Evolutionary conservation across 495 filamentous ascomycete species (phyloP), one percentile per base, ranked within the genome.

Genomic region (Cercophora newfieldiana): DNA sequence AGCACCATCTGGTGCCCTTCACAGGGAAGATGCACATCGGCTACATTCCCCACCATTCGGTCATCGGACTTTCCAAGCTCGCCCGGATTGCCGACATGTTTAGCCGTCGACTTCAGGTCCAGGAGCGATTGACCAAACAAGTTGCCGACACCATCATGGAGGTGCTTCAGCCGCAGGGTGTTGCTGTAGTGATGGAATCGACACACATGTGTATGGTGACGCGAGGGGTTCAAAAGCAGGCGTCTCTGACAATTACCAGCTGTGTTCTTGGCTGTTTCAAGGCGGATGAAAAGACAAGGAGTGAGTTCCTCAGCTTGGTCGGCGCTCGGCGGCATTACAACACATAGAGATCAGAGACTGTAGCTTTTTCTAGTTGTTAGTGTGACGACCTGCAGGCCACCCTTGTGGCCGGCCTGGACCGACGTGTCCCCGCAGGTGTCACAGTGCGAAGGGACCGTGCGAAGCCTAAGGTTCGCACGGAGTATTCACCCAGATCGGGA

Each of bases 1-100:
- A 99, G 78, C 95, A 99, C 76, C 95, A 99, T 76, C 86, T 99
- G 77, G 93, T 99, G 7, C 95, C 95, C 2, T 99, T 99, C 74
- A 93, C 86, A 4, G 95, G 95, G 64, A 97, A 94, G 90, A 97
- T 99, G 91, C 95, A 98, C 80, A 97, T 99, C 70, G 95, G 94
- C 30, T 99, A 98, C 74, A 97, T 99, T 63, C 96, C 94, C n/a
- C 83, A 88, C 68, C 80, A 82, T 78, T 90, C 78, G 56, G 94
- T 99, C 33, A 90, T 99, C 33, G 95, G 95, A 31, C 89, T 99
- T 25, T 97, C 93, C 8, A 99, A 99, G 77, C 82, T 99, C 48
- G 94, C 94, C 8, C 87, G 94, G 37, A 91, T 99, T 63, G 95
- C 94, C 21, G 93, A 99, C 73, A 95, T 99, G 94, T 99, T 97